These are phyloP conservation scores for Nevesoporus exiguus DNA, from an alignment of 768 basidiomycete species.

Conservation along the genomic window DNA sequence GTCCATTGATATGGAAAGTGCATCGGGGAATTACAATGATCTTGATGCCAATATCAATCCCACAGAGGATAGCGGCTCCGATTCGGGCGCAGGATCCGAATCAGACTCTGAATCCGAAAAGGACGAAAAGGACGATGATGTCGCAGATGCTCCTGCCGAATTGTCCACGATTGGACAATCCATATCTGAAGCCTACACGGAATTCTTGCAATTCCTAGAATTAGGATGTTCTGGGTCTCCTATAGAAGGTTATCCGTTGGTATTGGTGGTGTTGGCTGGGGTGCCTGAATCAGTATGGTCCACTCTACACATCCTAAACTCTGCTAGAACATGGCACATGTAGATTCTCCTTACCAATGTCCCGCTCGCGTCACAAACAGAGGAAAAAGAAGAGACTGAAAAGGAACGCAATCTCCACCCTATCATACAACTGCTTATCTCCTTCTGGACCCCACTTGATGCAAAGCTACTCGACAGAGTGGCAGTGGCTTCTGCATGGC, in stretches of 20 bases:
- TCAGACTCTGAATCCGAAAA: constrained; percentile 15
- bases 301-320: neutral
- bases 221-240: constrained; percentile 79
- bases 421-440: constrained; percentile 56
- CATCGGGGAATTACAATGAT: constrained; percentile 9
- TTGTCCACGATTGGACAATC: neutral
- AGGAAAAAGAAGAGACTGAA: neutral
- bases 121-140: constrained; percentile 36
- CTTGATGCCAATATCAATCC: constrained; percentile 29
- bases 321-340: neutral
- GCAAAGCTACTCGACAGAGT: constrained; percentile 25
- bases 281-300: constrained; percentile 61
- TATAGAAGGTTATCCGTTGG: constrained; percentile 73
- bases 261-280: constrained; percentile 79
- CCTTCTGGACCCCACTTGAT: constrained; percentile 83
- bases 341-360: constrained; percentile 23
- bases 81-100: constrained; percentile 30
- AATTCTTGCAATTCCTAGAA: constrained; percentile 78
- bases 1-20: constrained; percentile 35
- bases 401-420: constrained; percentile 15
- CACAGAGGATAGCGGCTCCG: constrained; percentile 32
- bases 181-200: constrained; percentile 51
- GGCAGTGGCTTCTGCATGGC: constrained; percentile 47
- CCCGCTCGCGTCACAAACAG: constrained; percentile 4
- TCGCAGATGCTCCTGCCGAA: constrained; percentile 21